These are phyloP conservation scores for Xerocomus amazonicus DNA, from an alignment of 1,284 basidiomycete genomes.

Conservation along the genomic window DNA sequence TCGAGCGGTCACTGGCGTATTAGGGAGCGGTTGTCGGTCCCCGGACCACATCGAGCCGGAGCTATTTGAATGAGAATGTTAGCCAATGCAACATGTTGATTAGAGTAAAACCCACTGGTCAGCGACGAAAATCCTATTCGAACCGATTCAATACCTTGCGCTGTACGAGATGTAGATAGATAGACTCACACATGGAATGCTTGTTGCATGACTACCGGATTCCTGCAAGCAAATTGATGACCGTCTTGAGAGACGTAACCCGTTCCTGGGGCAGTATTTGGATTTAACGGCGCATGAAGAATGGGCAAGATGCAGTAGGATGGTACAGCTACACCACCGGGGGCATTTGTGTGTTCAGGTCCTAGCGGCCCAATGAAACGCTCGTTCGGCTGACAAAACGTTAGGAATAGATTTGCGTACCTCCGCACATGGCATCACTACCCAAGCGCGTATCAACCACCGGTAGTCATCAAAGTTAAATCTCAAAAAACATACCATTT, in stretches of 20 bases:
- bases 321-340: conserved; percentile 40
- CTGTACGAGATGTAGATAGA: neutral
- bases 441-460: neutral
- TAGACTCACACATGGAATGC: conserved; percentile 24
- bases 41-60: conserved; percentile 47
- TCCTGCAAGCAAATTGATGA: conserved; percentile 47
- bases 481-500: conserved; percentile 42
- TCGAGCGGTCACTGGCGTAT: conserved; percentile 41
- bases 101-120: conserved; percentile 16
- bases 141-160: conserved; percentile 1
- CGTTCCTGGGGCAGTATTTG: conserved; percentile 28
- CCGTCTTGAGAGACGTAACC: conserved; percentile 54
- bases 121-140: conserved; percentile 27
- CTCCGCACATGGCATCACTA: conserved; percentile 53
- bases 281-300: conserved; percentile 45
- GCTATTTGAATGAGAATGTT: conserved; percentile 26
- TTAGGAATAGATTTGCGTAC: conserved; percentile 1
- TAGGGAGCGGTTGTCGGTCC: conserved; percentile 44
- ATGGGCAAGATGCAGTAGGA: conserved; percentile 55
- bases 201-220: conserved; percentile 48
- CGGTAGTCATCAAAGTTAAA: neutral
- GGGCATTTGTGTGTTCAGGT: conserved; percentile 41
- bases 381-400: neutral
- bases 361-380: conserved; percentile 33
- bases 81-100: no score